Conservation (phyloP, 164 flowering plant species). For the Kalanchoe fedtschenkoi region DNA sequence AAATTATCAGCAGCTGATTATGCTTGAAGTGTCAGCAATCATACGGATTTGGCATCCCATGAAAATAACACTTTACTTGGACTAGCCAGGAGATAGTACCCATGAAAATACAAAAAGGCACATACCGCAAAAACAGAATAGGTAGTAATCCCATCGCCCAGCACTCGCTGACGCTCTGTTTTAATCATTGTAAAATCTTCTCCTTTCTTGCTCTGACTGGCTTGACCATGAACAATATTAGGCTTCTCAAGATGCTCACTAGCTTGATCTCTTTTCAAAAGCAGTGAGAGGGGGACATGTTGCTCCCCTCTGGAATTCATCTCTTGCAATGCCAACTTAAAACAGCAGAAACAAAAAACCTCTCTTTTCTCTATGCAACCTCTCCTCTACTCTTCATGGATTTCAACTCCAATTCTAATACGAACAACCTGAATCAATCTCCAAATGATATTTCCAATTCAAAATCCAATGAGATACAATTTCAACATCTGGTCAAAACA, state of each 20-base stretch:
- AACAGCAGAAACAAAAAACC: no score
- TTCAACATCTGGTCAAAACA: no score
- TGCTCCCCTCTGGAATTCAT: slow-evolving; percentile 1
- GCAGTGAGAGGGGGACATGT: neutral
- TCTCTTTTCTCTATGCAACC: no score
- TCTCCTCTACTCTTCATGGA: no score
- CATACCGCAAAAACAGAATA: neutral
- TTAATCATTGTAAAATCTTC: neutral
- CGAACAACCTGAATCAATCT: no score
- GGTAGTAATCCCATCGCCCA: neutral
- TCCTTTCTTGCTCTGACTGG: neutral
- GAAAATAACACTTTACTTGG: no score
- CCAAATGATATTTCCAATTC: no score
- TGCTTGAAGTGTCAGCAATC: no score
- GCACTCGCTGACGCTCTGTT: neutral
- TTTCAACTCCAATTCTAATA: no score
- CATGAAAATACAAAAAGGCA: neutral
- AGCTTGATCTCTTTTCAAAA: neutral
- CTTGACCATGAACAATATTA: neutral
- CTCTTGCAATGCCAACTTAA: neutral
- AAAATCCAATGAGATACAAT: no score
- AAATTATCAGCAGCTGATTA: no score
- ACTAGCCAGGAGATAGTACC: neutral
- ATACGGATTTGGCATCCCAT: neutral
- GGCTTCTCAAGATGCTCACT: neutral